These are phyloP conservation scores for Colletotrichum tropicale DNA, from an alignment of 2,329 filamentous ascomycete genomes.

Conservation along the genomic window DNA sequence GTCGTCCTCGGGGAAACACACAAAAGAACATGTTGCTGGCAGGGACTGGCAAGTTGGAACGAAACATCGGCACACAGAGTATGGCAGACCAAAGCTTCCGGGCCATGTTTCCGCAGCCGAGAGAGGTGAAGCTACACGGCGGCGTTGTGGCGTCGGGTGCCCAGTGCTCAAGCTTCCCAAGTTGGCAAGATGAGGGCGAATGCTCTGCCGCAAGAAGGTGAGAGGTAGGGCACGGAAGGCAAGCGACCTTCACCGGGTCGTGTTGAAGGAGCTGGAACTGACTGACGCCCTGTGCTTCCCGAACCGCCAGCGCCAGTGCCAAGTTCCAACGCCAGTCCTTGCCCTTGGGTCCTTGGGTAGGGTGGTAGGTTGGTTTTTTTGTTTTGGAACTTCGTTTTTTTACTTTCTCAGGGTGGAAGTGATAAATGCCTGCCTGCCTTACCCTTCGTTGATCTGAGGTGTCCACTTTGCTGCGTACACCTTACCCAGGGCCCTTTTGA, in stretches of 20 bases:
- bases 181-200: neutral
- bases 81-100: neutral
- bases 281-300: constrained; percentile 11
- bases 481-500: constrained; percentile 1
- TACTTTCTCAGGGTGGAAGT: neutral
- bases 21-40: neutral
- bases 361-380: neutral
- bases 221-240: neutral
- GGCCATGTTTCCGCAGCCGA: neutral
- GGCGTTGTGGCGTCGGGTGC: constrained; percentile 12
- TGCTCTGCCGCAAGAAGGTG: neutral
- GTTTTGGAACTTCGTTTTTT: neutral
- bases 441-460: neutral
- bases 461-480: neutral
- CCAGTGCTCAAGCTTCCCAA: constrained; percentile 14
- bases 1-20: neutral
- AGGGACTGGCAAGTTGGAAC: neutral
- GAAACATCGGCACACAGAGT: neutral
- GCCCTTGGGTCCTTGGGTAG: neutral
- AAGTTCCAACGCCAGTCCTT: neutral
- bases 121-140: neutral
- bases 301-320: neutral
- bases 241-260: neutral
- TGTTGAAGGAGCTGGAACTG: constrained; percentile 5
- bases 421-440: neutral